Conservation (phyloP, 768 basidiomycete species). For the Rhodocollybia butyracea region DNA sequence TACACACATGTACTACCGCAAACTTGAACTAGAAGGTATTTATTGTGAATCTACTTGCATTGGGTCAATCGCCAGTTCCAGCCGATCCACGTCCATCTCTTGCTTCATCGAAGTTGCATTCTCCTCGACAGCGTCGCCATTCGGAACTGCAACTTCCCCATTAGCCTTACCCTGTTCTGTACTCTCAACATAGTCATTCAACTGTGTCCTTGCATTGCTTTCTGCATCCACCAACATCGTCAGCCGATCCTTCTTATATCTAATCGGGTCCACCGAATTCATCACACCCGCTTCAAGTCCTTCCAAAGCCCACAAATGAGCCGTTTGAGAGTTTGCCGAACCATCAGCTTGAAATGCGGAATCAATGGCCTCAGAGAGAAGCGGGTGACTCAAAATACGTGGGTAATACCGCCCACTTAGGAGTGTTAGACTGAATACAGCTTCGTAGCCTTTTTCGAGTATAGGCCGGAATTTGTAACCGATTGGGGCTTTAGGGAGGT, state of each 20-base stretch:
- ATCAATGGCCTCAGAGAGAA: constrained; percentile 40
- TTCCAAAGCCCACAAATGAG: constrained; percentile 69
- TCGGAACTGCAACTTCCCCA: not conserved
- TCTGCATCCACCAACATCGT: constrained; percentile 66
- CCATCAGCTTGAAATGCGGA: constrained; percentile 34
- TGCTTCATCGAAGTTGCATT: no score
- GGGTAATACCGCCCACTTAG: constrained; percentile 85
- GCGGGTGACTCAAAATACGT: constrained; percentile 60
- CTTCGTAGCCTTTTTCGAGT: constrained; percentile 57
- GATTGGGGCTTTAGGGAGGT: constrained; percentile 60
- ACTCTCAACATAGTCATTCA: constrained; percentile 37
- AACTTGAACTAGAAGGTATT: not conserved
- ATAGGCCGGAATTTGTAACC: constrained; percentile 73
- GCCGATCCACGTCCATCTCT: not conserved
- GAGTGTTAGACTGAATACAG: constrained; percentile 63
- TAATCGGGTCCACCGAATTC: constrained; percentile 68
- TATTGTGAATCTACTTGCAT: not conserved
- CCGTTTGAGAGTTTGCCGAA: constrained; percentile 34
- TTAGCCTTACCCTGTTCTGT: not conserved
- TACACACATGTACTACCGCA: not conserved
- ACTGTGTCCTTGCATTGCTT: constrained; percentile 36
- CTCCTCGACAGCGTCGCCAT: not conserved
- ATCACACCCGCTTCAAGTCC: constrained; percentile 64
- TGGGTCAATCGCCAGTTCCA: not conserved
- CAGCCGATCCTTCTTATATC: constrained; percentile 48